Evolutionary conservation across 768 basidiomycete species (phyloP), one percentile per base, ranked within the genome.

Genomic region (Russula compacta): DNA sequence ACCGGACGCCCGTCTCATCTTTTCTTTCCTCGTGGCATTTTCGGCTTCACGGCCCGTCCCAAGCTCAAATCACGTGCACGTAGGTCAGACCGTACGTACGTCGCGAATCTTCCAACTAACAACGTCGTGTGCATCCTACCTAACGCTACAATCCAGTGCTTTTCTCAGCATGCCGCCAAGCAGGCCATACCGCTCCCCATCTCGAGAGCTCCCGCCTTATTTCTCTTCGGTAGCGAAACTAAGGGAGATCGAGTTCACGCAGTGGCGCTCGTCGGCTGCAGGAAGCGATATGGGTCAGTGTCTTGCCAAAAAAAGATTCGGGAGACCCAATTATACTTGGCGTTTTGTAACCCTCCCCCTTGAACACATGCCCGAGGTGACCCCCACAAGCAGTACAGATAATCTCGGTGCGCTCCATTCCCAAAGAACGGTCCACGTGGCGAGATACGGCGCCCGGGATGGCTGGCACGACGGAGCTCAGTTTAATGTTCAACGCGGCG

Each of bases 361-460:
- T 89, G 82, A 98, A 98, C 43, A 98, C 89, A 70, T 98, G 94
- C 4, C 95, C 95, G 6, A 98, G 79, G 71, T 98, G 95, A 1
- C 94, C 92, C 9, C 91, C 92, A 69, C 94, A 95, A 2, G 91
- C 88, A 17, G 90, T 80, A 69, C 92, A 95, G 32, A 83, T 87
- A 49, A 98, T 95, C 76, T 97, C 94, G 17, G 76, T 92, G 52
- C 94, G 82, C 7, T 74, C 74, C 80, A 82, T 86, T 46, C 87
- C 87, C 59, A 80, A 73, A 0, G 84, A 73, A 15, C 60, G 73
- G 71, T 97, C 94, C 64, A 86, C 85, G 64, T 93, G 87, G 43
- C 86, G 77, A 60, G 69, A 80, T 35, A 98, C 89, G 24, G 94
- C 92, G 38, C 93, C 94, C 6, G 94, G 94, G 63, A 95, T 83